phyloP scores from a whole-genome alignment of 306 rosid species.

The Ceratonia siliqua region DNA sequence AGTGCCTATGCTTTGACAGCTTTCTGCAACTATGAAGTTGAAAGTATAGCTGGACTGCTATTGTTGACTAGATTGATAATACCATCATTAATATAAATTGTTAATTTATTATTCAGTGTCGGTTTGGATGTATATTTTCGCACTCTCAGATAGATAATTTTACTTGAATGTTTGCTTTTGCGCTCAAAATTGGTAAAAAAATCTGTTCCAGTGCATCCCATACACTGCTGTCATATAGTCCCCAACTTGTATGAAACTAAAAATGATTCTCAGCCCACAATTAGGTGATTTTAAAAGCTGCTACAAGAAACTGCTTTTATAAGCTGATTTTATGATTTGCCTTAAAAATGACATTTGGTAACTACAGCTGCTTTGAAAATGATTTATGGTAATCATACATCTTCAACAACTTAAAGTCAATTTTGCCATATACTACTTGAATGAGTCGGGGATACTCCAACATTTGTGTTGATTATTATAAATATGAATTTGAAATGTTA shows the following conservation, averaged over 20 bases:
- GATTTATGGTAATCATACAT: neutral
- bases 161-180: neutral
- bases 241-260: neutral
- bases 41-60: neutral
- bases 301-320: neutral
- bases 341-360: neutral
- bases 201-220: neutral
- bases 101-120: neutral
- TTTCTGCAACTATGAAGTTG: conserved; percentile 17
- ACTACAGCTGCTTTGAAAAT: neutral
- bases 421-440: neutral
- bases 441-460: neutral
- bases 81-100: neutral
- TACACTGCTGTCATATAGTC: neutral
- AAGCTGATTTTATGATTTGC: conserved; percentile 17
- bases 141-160: neutral
- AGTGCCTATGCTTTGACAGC: neutral
- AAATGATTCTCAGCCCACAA: conserved; percentile 1
- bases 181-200: neutral
- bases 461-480: neutral
- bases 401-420: neutral
- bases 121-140: conserved; percentile 2
- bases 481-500: conserved; percentile 15
- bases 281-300: neutral
- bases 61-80: neutral